Base-by-base conservation (phyloP, 2,329 filamentous ascomycete genomes). In the Apiospora pterosperma region DNA sequence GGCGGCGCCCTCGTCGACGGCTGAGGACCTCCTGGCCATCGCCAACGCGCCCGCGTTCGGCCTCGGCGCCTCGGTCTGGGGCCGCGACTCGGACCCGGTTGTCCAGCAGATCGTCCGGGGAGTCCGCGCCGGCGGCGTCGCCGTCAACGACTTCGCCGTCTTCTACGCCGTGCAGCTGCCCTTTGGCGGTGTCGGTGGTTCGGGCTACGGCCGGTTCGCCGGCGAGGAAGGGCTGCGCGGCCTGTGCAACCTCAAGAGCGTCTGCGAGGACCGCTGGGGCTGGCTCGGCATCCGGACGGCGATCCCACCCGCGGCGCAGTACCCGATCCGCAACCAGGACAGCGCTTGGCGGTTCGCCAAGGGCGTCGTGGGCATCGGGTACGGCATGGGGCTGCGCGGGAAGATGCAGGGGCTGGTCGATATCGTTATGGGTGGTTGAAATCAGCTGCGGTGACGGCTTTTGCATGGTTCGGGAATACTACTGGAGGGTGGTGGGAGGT, bases 141-240 rank as follows among this genome's bases (percentile, higher is more conserved):
- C 93, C 28, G 87, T 99, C 70, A 99, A 99, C 76, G 96, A 99
- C 80, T 99, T 99, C 74, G 96, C 90, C 23, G 90, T 89, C 34
- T 97, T 89, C 77, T 99, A 99, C 75, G 93, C 95, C 62, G 94
- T 97, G 8, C 93, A 97, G 78, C 80, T 99, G 42, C 96, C 96
- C 0, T 99, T 99, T 77, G 96, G 96, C 41, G 96, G 94, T 63
- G 88, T 92, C n/a, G 88, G 87, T 65, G 95, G 93, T 1, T 96
- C 92, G 28, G 96, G 92, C 0, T 98, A 98, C 76, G 96, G 96
- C 1, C 85, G 95, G 3, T 99, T 99, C 78, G 95, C 93, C 0
- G 96, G 93, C 28, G 89, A 92, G 69, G 96, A 99, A 76, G 96
- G 96, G 0, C 79, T 99, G 25, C 84, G 92, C 39, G 90, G 89